Evolutionary conservation across 2,329 filamentous ascomycete genomes (phyloP).

Genomic region (Pseudogymnoascus sp.): DNA sequence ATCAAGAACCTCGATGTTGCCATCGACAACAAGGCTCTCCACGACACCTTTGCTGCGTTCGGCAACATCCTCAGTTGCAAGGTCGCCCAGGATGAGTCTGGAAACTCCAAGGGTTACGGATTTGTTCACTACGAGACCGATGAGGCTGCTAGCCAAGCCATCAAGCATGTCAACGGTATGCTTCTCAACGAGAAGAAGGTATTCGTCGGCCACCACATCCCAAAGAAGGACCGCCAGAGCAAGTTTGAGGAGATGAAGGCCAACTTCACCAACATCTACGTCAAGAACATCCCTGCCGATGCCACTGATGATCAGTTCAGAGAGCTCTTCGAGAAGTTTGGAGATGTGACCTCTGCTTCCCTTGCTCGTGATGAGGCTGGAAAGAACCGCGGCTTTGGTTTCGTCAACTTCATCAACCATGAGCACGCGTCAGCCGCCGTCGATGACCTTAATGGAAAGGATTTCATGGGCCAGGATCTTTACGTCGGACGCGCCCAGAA

Average conservation of each 20-base stretch:
- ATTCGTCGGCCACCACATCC: conserved; percentile 97
- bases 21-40: conserved; percentile 99
- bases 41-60: conserved; percentile 98
- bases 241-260: conserved; percentile 99
- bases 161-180: conserved; percentile 99
- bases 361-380: conserved; percentile 82
- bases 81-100: conserved; percentile 94
- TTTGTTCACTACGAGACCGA: conserved; percentile 99
- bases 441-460: conserved; percentile 82
- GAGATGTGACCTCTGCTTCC: conserved; percentile 91
- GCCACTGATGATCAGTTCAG: conserved; percentile 92
- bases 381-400: conserved; percentile 92
- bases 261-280: conserved; percentile 99
- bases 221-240: conserved; percentile 99
- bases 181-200: conserved; percentile 99
- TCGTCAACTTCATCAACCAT: conserved; percentile 92
- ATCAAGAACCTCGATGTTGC: conserved; percentile 99
- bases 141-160: conserved; percentile 90
- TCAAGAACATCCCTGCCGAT: conserved; percentile 90
- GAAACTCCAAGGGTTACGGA: conserved; percentile 96
- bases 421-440: conserved; percentile 80
- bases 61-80: conserved; percentile 99
- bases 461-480: conserved; percentile 89
- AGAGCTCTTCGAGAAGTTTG: conserved; percentile 81
- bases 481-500: conserved; percentile 99